Base-by-base conservation (phyloP, 2,329 filamentous ascomycete species). In the Aplosporella prunicola region DNA sequence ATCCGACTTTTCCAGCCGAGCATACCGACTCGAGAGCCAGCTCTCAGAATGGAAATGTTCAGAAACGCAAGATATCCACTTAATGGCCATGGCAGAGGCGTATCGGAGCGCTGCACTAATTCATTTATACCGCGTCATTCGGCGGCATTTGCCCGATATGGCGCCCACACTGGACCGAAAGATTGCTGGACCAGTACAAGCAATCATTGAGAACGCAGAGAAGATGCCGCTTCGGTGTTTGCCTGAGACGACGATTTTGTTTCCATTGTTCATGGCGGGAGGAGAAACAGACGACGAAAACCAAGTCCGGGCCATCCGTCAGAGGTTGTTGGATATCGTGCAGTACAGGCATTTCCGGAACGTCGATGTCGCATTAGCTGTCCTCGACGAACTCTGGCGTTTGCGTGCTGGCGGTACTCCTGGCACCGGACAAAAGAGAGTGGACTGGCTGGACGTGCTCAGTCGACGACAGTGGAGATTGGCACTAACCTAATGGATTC, bases 321-420 rank as follows among this genome's bases (percentile, higher is more conserved):
- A 40, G 23, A 25, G 38, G 11, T 28, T 40, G 27, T 10, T 35
- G 27, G 38, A 40, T 9, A 35, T 40, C 7, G 9, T 40, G 15
- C 29, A 40, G 13, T 40, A 40, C 15, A 32, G 38, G 2, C 38
- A 40, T 22, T 40, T 40, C 27, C 38, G 35, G 32, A 40, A 40
- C 17, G 38, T 40, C 15, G 38, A 40, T 9, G 38, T 40, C 9
- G 32, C 38, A 5, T 20, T 40, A n/a, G 33, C 38, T 9, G 38
- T 40, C 4, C 26, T 40, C 11, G 38, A 40, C 15, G 38, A 40
- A 10, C 38, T 40, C 4, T 40, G 38, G 38, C 26, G 38, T 13
- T n/a, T 40, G 20, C 38, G 38, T 5, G 32, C 32, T 15, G 38
- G 38, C 14, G 30, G 23, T 9, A 35, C 20, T 13, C 13, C 32